Evolutionary conservation across 441 rosid genomes (phyloP).

Genomic region (Gossypium lobatum): DNA sequence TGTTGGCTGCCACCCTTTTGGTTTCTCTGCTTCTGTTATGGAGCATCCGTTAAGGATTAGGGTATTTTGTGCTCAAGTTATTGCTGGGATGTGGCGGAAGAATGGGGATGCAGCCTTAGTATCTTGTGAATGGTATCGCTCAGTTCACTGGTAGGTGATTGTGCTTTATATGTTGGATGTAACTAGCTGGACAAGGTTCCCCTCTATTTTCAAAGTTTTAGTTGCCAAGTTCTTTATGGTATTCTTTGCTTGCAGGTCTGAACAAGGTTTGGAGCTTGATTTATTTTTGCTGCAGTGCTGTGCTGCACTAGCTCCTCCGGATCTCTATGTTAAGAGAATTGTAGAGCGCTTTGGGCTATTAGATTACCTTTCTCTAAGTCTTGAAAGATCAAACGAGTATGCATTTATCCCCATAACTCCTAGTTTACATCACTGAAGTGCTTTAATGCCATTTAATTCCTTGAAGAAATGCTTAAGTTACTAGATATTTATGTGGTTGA

Average conservation of each 20-base stretch:
- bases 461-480: not conserved
- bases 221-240: constrained; percentile 13
- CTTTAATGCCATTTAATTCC: not conserved
- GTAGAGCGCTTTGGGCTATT: constrained; percentile 78
- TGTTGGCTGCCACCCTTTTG: constrained; percentile 58
- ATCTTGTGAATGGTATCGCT: constrained; percentile 80
- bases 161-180: constrained; percentile 7
- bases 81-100: constrained; percentile 97
- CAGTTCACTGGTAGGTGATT: constrained; percentile 71
- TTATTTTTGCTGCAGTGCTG: constrained; percentile 96
- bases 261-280: constrained; percentile 93
- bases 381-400: constrained; percentile 61
- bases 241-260: constrained; percentile 64
- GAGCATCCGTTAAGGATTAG: constrained; percentile 90
- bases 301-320: constrained; percentile 95
- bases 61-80: constrained; percentile 91
- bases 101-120: constrained; percentile 77
- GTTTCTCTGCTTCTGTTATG: constrained; percentile 84
- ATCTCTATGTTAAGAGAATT: constrained; percentile 64
- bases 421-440: not conserved
- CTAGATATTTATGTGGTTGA: not conserved
- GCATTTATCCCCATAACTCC: constrained; percentile 19
- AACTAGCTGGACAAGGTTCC: not conserved
- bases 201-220: not conserved
- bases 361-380: constrained; percentile 55